Evolutionary conservation across 73 alveolate genomes (phyloP).

Genomic region (Paramecium sexaurelia): DNA sequence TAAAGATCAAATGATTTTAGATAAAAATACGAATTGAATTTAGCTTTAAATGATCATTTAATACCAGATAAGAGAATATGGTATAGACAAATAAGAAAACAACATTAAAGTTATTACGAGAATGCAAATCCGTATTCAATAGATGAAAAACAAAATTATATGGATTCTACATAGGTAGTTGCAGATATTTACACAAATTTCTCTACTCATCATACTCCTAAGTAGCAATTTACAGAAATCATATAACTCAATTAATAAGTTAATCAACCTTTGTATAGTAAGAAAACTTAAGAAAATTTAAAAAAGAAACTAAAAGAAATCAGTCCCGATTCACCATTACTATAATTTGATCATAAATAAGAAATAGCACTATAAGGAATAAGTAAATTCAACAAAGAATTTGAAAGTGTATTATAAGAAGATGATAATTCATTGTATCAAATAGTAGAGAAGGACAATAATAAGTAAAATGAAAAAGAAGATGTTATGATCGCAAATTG

Average conservation of each 20-base stretch:
- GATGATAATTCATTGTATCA: neutral
- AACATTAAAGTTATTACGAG: neutral
- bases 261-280: neutral
- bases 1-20: neutral
- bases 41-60: neutral
- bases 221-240: neutral
- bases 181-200: neutral
- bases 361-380: neutral
- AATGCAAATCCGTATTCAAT: neutral
- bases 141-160: neutral
- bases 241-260: neutral
- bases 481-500: neutral
- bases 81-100: neutral
- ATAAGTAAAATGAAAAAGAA: neutral
- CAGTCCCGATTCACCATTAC: neutral
- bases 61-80: neutral
- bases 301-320: neutral
- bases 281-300: neutral
- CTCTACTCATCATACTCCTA: neutral
- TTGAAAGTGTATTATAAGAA: neutral
- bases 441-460: neutral
- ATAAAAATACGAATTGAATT: neutral
- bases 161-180: neutral
- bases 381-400: neutral
- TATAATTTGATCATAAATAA: neutral